A percentile compares a stretch with the other conserved stretches of the same genome.
phyloP scores from a whole-genome alignment of 2,329 filamentous ascomycete genomes.

The Aspergillus pseudonomiae region DNA sequence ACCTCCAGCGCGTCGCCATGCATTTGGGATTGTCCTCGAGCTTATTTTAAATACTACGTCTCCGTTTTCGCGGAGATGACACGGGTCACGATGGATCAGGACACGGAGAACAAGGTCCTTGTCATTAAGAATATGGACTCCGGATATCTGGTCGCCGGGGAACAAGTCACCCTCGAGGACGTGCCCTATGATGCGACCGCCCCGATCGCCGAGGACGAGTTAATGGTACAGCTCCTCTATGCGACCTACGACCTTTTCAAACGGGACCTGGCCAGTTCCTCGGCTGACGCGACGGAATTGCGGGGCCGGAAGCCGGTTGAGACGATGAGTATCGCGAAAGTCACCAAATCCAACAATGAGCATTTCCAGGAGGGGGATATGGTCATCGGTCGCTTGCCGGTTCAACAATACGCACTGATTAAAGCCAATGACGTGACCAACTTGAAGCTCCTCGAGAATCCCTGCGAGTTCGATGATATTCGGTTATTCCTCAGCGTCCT shows the following conservation, averaged over 20 bases:
- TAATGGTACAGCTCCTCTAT: constrained; percentile 72
- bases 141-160: constrained; percentile 68
- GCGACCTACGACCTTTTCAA: constrained; percentile 83
- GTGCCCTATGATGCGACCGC: constrained; percentile 65
- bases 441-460: constrained; percentile 67
- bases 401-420: constrained; percentile 66
- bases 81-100: not conserved
- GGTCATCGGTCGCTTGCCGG: constrained; percentile 58
- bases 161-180: constrained; percentile 70
- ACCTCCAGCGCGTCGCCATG: not conserved
- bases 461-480: constrained; percentile 52
- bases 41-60: not conserved
- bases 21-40: not conserved
- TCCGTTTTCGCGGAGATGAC: not conserved
- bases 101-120: constrained; percentile 66
- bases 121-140: constrained; percentile 71
- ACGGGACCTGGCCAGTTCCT: constrained; percentile 74
- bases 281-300: constrained; percentile 68
- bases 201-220: constrained; percentile 63
- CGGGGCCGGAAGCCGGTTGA: constrained; percentile 63
- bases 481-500: constrained; percentile 72
- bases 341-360: constrained; percentile 69
- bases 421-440: constrained; percentile 52
- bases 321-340: constrained; percentile 66
- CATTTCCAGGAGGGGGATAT: constrained; percentile 70